Evolutionary conservation across 2,329 filamentous ascomycete species (phyloP).

Genomic region (Xylaria sp.): DNA sequence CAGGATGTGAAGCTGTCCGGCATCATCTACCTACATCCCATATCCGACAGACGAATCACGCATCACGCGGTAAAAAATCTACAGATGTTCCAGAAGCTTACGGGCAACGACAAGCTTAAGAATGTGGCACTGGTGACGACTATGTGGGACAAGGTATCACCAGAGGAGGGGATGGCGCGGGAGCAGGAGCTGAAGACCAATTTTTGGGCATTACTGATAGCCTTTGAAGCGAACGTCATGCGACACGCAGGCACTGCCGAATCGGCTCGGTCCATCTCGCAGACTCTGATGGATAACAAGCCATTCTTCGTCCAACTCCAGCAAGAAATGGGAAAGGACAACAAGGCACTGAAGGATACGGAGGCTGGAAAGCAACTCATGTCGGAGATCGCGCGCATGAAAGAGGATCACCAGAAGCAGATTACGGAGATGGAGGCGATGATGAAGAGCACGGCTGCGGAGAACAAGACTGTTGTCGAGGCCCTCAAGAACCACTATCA

Average conservation of each 20-base stretch:
- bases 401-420: constrained; percentile 56
- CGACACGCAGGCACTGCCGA: constrained; percentile 24
- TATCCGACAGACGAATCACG: constrained; percentile 38
- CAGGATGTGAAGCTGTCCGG: constrained; percentile 35
- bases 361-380: constrained; percentile 49
- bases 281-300: constrained; percentile 49
- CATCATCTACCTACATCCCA: constrained; percentile 43
- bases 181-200: constrained; percentile 33
- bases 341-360: constrained; percentile 45
- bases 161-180: constrained; percentile 22
- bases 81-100: constrained; percentile 41
- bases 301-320: constrained; percentile 64
- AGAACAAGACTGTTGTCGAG: constrained; percentile 24
- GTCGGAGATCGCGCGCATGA: constrained; percentile 49
- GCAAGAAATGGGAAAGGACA: constrained; percentile 56
- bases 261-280: constrained; percentile 23
- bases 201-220: constrained; percentile 36
- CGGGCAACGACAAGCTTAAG: constrained; percentile 36
- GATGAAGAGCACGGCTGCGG: constrained; percentile 24
- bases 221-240: constrained; percentile 28
- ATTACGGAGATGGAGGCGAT: constrained; percentile 50
- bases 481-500: constrained; percentile 29
- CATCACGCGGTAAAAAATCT: constrained; percentile 38
- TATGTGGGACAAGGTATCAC: constrained; percentile 38
- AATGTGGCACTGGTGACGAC: constrained; percentile 40